Evolutionary conservation across 2,329 filamentous ascomycete genomes (phyloP).

Genomic region (Beauveria rudraprayagi): DNA sequence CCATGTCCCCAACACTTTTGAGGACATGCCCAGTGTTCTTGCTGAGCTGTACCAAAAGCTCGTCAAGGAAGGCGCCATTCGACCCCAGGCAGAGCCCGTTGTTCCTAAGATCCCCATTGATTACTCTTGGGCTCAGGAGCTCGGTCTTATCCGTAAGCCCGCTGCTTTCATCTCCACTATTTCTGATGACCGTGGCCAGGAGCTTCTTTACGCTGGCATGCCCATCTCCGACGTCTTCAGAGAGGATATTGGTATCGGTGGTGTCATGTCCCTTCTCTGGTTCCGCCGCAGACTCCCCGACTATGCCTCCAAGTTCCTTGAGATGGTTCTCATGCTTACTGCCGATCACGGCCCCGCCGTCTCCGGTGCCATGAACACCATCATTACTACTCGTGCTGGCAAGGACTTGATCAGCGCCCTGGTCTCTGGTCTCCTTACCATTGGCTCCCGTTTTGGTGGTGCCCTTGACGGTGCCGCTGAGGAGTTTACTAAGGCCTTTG

Average conservation of each 20-base stretch:
- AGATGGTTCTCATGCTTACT: slow-evolving; percentile 99
- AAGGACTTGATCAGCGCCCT: slow-evolving; percentile 96
- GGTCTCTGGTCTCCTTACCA: slow-evolving; percentile 94
- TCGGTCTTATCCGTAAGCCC: slow-evolving; percentile 98
- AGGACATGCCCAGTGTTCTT: slow-evolving; percentile 78
- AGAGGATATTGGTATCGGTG: slow-evolving; percentile 97
- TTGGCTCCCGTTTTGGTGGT: slow-evolving; percentile 97
- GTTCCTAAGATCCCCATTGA: slow-evolving; percentile 99
- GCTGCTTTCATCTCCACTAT: slow-evolving; percentile 99
- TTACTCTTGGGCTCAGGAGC: slow-evolving; percentile 99
- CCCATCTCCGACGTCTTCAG: slow-evolving; percentile 99
- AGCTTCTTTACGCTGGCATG: slow-evolving; percentile 97
- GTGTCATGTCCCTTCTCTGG: slow-evolving; percentile 99
- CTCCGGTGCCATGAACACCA: slow-evolving; percentile 99
- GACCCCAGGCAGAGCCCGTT: slow-evolving; percentile 77
- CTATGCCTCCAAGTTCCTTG: slow-evolving; percentile 97
- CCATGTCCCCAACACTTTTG: slow-evolving; percentile 90
- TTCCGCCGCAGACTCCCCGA: slow-evolving; percentile 95
- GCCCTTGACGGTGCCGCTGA: slow-evolving; percentile 95
- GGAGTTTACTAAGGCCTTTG: slow-evolving; percentile 96
- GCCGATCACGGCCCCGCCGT: slow-evolving; percentile 98
- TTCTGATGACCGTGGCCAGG: slow-evolving; percentile 98
- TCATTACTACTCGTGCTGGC: slow-evolving; percentile 97
- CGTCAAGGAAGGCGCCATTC: slow-evolving; percentile 75
- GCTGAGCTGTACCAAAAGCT: slow-evolving; percentile 80